Conservation (phyloP, 345 rosid species). For the Salix arbutifolia region DNA sequence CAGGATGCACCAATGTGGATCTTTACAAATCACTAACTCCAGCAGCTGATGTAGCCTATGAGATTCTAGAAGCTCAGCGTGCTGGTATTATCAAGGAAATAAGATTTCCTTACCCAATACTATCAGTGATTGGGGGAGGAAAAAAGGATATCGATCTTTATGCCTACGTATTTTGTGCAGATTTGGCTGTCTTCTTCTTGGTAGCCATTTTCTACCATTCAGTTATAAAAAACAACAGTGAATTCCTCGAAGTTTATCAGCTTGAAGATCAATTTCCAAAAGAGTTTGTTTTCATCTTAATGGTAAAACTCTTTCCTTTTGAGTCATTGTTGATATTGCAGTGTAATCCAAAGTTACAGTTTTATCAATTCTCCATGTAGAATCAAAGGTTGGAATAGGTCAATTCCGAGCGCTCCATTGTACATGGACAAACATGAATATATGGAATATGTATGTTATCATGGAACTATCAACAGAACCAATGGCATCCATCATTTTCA, state of each 20-base stretch:
- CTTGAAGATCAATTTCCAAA: slow-evolving; percentile 49
- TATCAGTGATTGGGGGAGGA: slow-evolving; percentile 44
- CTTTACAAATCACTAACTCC: slow-evolving; percentile 39
- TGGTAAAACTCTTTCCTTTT: slow-evolving; percentile 26
- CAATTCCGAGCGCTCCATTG: not conserved
- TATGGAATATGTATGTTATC: not conserved
- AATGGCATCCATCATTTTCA: not conserved
- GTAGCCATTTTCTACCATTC: slow-evolving; percentile 40
- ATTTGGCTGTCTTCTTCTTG: slow-evolving; percentile 41
- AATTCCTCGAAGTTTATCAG: slow-evolving; percentile 49
- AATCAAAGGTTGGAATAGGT: not conserved
- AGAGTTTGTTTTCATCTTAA: slow-evolving; percentile 40
- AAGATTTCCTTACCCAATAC: slow-evolving; percentile 36
- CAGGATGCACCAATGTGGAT: slow-evolving; percentile 10
- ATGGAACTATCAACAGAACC: not conserved
- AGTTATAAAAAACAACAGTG: slow-evolving; percentile 43
- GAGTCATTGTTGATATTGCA: not conserved
- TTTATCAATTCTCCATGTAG: not conserved
- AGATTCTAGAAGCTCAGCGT: slow-evolving; percentile 32
- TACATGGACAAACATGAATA: no score
- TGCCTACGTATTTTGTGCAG: slow-evolving; percentile 47
- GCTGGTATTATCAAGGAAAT: slow-evolving; percentile 26
- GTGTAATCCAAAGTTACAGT: not conserved
- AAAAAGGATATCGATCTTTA: slow-evolving; percentile 42
- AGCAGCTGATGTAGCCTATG: slow-evolving; percentile 44